Base-by-base conservation (phyloP, 371 early-diverging fungal species). In the Chytridium lagenaria region DNA sequence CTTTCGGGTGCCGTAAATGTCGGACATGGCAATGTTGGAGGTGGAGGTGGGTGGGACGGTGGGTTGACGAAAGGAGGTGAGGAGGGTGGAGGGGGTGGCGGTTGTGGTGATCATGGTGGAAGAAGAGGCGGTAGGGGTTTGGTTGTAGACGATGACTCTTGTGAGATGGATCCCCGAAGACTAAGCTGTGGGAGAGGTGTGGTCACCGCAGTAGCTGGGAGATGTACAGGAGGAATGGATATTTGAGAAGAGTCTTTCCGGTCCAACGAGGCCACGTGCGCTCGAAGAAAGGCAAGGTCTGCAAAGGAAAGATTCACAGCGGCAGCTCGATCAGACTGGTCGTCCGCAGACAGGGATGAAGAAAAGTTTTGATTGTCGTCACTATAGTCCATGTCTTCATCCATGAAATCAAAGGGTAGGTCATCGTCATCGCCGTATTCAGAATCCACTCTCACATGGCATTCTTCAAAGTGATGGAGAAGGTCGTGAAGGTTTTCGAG, bases 401-500 rank as follows among this genome's bases (percentile, higher is more conserved):
- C 77, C 72, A 70, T 70, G 49, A 39, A 36, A 40, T 83, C 84
- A 2, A 55, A 55, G 44, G 70, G 71, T 7, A 57, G 50, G 49
- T 75, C 76, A 31, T 83, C 83, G 57, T 80, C 81, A 51, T 81
- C 81, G 34, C 71, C 78, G 38, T 68, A 67, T 40, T 93, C 92
- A 33, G 89, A 90, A 75, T 94, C 95, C 40, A 94, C 83, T 38
- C 90, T 90, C 64, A 95, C 96, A 78, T 97, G 97, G 72, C 87
- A 87, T 77, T 94, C 95, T 81, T 96, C 97, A 80, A 94, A 95
- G 81, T 96, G 97, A 75, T 94, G 93, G 44, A 95, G 85, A 68
- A 96, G 88, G 68, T 93, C 95, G 83, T 95, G 95, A 59, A 96
- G 85, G 81, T 94, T 92, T 50, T 86, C 85, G 68, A 96, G 87